Evolutionary conservation across 306 rosid genomes (phyloP).

Genomic region (Morella rubra): DNA sequence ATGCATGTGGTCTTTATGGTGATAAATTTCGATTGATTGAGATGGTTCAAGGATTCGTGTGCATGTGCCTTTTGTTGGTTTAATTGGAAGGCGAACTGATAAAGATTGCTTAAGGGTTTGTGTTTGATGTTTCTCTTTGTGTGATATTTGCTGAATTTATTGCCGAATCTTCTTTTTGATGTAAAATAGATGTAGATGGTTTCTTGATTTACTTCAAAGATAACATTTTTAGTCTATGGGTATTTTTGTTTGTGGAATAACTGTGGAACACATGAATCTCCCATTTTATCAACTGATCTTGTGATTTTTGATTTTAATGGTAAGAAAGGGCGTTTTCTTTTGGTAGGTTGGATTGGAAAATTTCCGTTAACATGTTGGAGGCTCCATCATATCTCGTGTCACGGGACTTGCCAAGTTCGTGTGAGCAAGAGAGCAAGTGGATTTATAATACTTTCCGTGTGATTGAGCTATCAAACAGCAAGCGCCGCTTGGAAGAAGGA

Average conservation of each 20-base stretch:
- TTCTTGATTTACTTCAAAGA: constrained; percentile 20
- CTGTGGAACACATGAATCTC: not conserved
- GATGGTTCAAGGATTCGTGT: constrained; percentile 2
- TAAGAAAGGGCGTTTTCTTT: constrained; percentile 22
- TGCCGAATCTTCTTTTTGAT: not conserved
- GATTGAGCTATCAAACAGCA: constrained; percentile 42
- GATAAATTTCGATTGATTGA: constrained; percentile 15
- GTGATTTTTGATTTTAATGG: constrained; percentile 26
- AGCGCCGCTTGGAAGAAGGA: constrained; percentile 39
- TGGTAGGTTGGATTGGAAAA: constrained; percentile 13
- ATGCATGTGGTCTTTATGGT: constrained; percentile 16
- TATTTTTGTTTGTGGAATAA: constrained; percentile 18
- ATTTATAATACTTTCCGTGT: constrained; percentile 32
- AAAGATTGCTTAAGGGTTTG: constrained; percentile 4
- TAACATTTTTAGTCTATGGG: constrained; percentile 9
- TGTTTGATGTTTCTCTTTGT: not conserved
- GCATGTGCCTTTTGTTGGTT: constrained; percentile 21
- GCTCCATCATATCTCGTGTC: constrained; percentile 52
- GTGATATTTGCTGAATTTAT: not conserved
- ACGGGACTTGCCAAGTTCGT: constrained; percentile 49
- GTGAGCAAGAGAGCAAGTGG: constrained; percentile 64
- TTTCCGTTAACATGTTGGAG: constrained; percentile 48
- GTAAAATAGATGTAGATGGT: constrained; percentile 12
- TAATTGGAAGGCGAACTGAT: constrained; percentile 9
- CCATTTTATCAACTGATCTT: constrained; percentile 21